Conservation (phyloP, 2,329 filamentous ascomycete genomes). For the Cladophialophora chaetospira region DNA sequence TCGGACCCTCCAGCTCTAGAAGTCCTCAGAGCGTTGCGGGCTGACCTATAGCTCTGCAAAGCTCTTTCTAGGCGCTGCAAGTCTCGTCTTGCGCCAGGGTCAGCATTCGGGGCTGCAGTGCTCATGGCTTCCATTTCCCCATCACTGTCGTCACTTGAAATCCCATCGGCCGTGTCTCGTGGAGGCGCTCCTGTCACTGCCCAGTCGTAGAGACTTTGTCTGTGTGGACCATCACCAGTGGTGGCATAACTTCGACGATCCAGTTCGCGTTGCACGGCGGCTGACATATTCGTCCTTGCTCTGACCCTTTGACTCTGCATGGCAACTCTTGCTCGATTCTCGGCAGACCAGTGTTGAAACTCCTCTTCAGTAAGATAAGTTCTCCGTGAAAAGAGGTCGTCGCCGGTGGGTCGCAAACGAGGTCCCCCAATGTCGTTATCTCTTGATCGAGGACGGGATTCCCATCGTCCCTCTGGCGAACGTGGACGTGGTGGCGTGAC, state of each 20-base stretch:
- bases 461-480: constrained; percentile 2
- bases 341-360: constrained; percentile 4
- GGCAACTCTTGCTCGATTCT: constrained; percentile 1
- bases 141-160: constrained; percentile 22
- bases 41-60: constrained; percentile 23
- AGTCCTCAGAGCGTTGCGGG: constrained; percentile 17
- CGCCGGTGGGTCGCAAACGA: neutral
- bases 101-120: constrained; percentile 8
- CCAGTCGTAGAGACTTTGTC: constrained; percentile 24
- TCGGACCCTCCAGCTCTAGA: constrained; percentile 12
- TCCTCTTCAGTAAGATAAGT: constrained; percentile 9
- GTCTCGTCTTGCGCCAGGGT: constrained; percentile 12
- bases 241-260: constrained; percentile 10
- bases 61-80: constrained; percentile 23
- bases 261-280: neutral
- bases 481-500: constrained; percentile 1
- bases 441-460: neutral
- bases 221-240: neutral
- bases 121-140: constrained; percentile 20
- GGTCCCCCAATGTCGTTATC: neutral
- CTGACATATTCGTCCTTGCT: neutral
- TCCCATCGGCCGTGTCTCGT: neutral
- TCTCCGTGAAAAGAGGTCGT: neutral
- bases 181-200: neutral
- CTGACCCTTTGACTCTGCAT: constrained; percentile 16